Conservation (phyloP, 2,329 filamentous ascomycete genomes). For the Colletotrichum tabaci region DNA sequence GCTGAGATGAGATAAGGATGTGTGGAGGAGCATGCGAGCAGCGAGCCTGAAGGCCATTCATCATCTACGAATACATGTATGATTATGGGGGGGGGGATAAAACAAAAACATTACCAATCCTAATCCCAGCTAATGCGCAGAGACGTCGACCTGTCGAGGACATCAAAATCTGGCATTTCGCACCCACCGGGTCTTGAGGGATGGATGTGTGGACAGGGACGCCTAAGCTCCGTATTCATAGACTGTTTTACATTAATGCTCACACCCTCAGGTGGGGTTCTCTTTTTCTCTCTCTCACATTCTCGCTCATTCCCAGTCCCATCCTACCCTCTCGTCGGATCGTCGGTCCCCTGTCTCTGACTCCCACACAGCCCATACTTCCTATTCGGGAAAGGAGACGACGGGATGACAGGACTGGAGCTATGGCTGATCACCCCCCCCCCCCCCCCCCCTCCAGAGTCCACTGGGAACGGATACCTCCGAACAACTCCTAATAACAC, state of each 20-base stretch:
- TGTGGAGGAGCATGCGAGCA: conserved; percentile 15
- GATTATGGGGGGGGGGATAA: too few species aligned
- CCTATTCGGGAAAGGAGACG: conserved; percentile 27
- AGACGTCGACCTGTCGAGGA: neutral
- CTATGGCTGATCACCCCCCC: neutral
- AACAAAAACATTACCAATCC: neutral
- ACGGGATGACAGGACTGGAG: conserved; percentile 31
- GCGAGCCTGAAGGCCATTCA: neutral
- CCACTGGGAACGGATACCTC: neutral
- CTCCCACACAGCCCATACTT: conserved; percentile 37
- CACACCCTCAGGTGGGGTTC: conserved; percentile 28
- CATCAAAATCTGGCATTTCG: neutral
- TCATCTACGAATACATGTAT: neutral
- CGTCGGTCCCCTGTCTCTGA: conserved; percentile 20
- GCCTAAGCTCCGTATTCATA: conserved; percentile 52
- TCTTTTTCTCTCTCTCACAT: conserved; percentile 5
- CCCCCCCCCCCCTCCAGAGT: too few species aligned
- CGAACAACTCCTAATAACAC: conserved; percentile 13
- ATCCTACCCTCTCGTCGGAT: conserved; percentile 13
- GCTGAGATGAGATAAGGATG: conserved; percentile 26
- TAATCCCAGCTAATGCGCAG: neutral
- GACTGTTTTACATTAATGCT: conserved; percentile 56
- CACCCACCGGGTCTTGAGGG: conserved; percentile 5
- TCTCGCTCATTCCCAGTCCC: conserved; percentile 1
- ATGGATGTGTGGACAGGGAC: conserved; percentile 38